These are phyloP conservation scores for Ceriops zippeliana DNA, from an alignment of 345 rosid species.

Conservation along the genomic window DNA sequence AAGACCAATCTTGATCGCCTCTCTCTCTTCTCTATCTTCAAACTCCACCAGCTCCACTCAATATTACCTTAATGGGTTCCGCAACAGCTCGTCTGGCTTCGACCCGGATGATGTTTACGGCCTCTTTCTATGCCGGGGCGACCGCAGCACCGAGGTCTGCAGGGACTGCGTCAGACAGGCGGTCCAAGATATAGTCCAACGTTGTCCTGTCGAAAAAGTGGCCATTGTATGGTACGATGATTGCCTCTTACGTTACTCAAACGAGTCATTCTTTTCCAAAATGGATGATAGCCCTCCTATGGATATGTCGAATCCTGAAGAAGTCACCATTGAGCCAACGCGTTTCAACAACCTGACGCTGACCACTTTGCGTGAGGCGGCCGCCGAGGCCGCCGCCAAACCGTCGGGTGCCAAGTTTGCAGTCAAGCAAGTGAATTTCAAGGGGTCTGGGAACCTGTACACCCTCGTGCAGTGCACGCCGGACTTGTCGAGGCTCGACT, in stretches of 20 bases:
- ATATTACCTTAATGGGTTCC: not conserved
- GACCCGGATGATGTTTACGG: conserved; percentile 18
- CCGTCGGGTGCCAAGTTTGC: conserved; percentile 25
- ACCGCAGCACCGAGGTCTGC: not conserved
- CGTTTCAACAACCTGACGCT: not conserved
- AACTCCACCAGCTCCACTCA: not conserved
- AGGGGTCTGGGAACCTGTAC: conserved; percentile 13
- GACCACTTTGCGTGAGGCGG: conserved; percentile 11
- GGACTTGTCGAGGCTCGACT: conserved; percentile 37
- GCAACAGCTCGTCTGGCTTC: not conserved
- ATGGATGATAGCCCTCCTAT: not conserved
- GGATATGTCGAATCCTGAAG: not conserved
- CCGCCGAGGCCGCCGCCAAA: conserved; percentile 4
- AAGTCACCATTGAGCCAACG: no score
- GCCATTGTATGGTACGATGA: conserved; percentile 38
- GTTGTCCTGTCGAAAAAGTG: conserved; percentile 20
- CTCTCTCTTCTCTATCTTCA: conserved; percentile 14
- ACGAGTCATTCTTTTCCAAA: conserved; percentile 6
- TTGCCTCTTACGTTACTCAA: conserved; percentile 36
- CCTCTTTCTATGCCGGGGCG: conserved; percentile 16
- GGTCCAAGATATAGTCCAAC: not conserved
- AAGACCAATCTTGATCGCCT: conserved; percentile 10
- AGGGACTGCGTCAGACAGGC: conserved; percentile 16
- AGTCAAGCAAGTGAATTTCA: conserved; percentile 17
- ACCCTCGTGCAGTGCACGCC: conserved; percentile 54